phyloP scores from a whole-genome alignment of 768 basidiomycete genomes.

The Panaeolus papilionaceus region DNA sequence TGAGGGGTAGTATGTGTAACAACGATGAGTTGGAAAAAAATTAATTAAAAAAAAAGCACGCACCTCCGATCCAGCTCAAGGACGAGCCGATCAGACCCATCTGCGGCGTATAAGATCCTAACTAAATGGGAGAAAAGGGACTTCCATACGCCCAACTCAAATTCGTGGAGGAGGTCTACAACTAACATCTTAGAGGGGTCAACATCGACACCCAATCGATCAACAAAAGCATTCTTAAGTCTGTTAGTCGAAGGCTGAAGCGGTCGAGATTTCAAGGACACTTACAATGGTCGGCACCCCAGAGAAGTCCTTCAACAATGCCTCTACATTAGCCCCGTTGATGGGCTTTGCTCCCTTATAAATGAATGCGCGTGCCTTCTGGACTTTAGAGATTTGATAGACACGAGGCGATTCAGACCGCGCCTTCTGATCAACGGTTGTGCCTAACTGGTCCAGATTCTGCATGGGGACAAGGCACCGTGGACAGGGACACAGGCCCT shows the following conservation, averaged over 20 bases:
- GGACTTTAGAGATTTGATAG: background rate
- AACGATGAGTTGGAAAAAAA: background rate
- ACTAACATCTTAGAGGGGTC: slow-evolving; percentile 35
- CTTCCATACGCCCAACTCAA: slow-evolving; percentile 49
- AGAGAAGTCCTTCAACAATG: slow-evolving; percentile 25
- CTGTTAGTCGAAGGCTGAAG: no score
- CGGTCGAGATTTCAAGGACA: background rate
- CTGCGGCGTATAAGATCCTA: slow-evolving; percentile 36
- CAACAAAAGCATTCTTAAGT: slow-evolving; percentile 31
- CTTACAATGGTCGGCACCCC: slow-evolving; percentile 30
- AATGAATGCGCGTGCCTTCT: slow-evolving; percentile 20
- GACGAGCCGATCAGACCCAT: slow-evolving; percentile 28
- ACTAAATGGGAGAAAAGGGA: slow-evolving; percentile 43
- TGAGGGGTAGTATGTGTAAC: no score
- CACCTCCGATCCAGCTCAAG: slow-evolving; percentile 39
- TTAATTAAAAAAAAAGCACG: no score
- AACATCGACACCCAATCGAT: slow-evolving; percentile 30
- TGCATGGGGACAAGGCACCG: slow-evolving; percentile 35
- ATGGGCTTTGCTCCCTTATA: slow-evolving; percentile 20
- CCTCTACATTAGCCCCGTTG: slow-evolving; percentile 22
- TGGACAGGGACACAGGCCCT: slow-evolving; percentile 43
- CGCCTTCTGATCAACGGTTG: slow-evolving; percentile 16
- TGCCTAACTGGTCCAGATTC: slow-evolving; percentile 35
- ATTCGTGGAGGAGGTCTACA: slow-evolving; percentile 43
- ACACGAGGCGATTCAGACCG: background rate